Evolutionary conservation across 2,329 filamentous ascomycete genomes (phyloP), one percentile per base, ranked within the genome.

Genomic region (Magnaporthiopsis poae): DNA sequence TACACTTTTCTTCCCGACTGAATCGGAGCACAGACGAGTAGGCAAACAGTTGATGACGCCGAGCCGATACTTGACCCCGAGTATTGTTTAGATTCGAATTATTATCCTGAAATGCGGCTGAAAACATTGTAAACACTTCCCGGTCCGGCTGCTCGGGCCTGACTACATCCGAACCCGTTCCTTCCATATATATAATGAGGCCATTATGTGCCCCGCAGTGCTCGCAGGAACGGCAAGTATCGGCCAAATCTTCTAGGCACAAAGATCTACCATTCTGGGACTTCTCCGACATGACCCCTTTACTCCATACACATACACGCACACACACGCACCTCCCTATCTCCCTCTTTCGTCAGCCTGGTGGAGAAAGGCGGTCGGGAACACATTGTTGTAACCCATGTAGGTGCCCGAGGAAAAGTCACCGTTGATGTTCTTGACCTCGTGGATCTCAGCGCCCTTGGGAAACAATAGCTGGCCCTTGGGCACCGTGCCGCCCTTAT

Each of bases 371-470:
- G 86, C 84, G 8, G 88, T 88, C 5, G 93, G 93, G 74, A 97
- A 96, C 70, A 97, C 72, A 0, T 92, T 93, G 71, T 86, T 88
- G 31, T 79, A 80, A 0, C 92, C 92, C 78, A 92, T 92, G 80
- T 96, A 97, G 35, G 87, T 87, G 0, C 94, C 94, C 78, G 89
- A 90, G 73, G 85, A 92, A 93, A 93, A 98, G 75, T 96, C 92
- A 25, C 89, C 90, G 75, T 96, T 96, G 63, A 96, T 86, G 75
- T 95, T 90, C 74, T 94, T 89, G 56, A 90, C 86, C 78, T 98
- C 94, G 8, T 84, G 83, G 18, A 98, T 85, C 76, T 95, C 90
- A 0, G 93, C 92, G 12, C 90, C 88, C 64, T 87, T 88, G 0
- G 94, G 94, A 71, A 98, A 97, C 69, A 88, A 77, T 60, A 98